These are phyloP conservation scores for Parachaetomium inaequale DNA, from an alignment of 495 filamentous ascomycete genomes.

Conservation along the genomic window DNA sequence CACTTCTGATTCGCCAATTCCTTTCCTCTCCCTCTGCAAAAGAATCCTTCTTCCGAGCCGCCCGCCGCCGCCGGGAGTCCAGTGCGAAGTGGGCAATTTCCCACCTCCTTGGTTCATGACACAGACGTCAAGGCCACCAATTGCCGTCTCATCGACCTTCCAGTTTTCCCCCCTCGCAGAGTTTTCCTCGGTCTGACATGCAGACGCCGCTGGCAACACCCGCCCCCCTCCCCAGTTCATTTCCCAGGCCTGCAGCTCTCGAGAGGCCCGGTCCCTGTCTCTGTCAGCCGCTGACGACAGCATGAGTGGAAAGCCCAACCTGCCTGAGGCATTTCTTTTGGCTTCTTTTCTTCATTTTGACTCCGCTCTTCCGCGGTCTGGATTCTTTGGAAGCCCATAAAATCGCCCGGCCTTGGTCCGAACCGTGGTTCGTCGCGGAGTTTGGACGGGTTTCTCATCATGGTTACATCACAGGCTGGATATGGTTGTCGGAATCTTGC, in stretches of 20 bases:
- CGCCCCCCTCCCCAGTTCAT: neutral
- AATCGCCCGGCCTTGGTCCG: neutral
- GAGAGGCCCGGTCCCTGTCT: neutral
- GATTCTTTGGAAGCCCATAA: neutral
- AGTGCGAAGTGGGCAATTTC: neutral
- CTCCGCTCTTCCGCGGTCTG: neutral
- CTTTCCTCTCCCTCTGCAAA: neutral
- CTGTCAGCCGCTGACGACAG: constrained; percentile 1
- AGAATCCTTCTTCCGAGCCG: neutral
- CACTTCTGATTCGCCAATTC: neutral
- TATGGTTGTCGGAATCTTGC: neutral
- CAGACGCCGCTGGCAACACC: neutral
- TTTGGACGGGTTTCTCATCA: neutral
- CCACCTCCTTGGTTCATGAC: neutral
- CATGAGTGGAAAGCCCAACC: neutral
- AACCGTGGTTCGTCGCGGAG: neutral
- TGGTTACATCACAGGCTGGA: neutral
- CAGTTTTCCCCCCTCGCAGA: neutral
- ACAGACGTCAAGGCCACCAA: neutral
- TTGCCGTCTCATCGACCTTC: neutral
- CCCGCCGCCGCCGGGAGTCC: neutral
- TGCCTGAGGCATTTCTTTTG: neutral
- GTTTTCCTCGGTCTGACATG: neutral
- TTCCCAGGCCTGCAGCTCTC: neutral
- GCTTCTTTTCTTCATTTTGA: neutral